A percentile compares a stretch with the other conserved stretches of the same genome.
Evolutionary conservation across 108 stramenopile species (phyloP).

Genomic region (Mayamaea pseudoterrestris): DNA sequence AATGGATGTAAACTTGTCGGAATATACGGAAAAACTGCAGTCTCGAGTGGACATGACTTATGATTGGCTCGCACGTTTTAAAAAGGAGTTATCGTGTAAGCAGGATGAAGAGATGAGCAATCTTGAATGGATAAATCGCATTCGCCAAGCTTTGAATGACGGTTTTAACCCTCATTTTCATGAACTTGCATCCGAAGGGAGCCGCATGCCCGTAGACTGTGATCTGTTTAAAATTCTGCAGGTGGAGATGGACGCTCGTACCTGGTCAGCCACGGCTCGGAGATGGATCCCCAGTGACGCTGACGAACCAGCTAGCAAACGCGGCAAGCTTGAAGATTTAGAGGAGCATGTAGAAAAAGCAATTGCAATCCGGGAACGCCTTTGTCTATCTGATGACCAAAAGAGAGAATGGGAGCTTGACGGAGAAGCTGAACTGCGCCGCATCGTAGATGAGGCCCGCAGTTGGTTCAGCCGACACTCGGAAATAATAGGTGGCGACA

Average conservation of each 20-base stretch:
- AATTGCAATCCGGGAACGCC: conserved; percentile 36
- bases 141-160: conserved; percentile 35
- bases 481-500: conserved; percentile 41
- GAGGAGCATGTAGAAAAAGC: conserved; percentile 55
- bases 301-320: conserved; percentile 22
- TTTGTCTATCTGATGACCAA: conserved; percentile 19
- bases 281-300: conserved; percentile 39
- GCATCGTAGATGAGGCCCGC: conserved; percentile 43
- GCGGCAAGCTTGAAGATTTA: conserved; percentile 62
- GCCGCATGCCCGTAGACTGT: conserved; percentile 64
- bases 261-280: conserved; percentile 52
- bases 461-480: conserved; percentile 56
- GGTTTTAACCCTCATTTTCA: conserved; percentile 20
- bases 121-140: conserved; percentile 31
- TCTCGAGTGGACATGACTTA: conserved; percentile 31
- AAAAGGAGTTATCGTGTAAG: conserved; percentile 27
- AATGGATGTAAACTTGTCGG: conserved; percentile 53
- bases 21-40: conserved; percentile 56
- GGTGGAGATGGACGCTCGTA: conserved; percentile 61
- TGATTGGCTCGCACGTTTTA: conserved; percentile 45
- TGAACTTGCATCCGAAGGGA: conserved; percentile 54
- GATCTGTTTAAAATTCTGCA: conserved; percentile 54
- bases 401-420: conserved; percentile 48
- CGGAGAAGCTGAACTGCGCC: conserved; percentile 35
- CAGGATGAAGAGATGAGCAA: conserved; percentile 9